Evolutionary conservation across 2,329 filamentous ascomycete species (phyloP), one percentile per base, ranked within the genome.

Genomic region (Herpomyces periplanetae): DNA sequence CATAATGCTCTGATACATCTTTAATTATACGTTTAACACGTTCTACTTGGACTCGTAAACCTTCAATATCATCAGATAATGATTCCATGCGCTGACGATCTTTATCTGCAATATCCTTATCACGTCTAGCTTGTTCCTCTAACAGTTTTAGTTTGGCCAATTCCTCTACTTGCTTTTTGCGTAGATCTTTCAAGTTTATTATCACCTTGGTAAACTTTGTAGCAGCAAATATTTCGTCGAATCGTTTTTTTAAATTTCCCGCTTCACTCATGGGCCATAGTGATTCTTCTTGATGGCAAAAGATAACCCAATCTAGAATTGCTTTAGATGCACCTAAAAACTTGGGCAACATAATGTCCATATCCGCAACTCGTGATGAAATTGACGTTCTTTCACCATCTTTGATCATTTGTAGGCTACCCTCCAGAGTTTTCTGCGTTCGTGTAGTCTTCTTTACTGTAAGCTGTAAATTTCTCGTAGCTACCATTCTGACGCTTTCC

Each of bases 221-320:
- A 1, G 80, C 80, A 39, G 91, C 80, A 28, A 96, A 96, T 5
- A 96, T 96, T 34, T 87, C 69, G 33, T 96, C 80, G 24, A 96
- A 96, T 20, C 60, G 63, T 37, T 84, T 84, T 40, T 96, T 96
- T 19, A 96, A 44, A 1, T 54, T 55, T 0, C 53, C 45, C 0
- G 80, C 69, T 31, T 85, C 68, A 33, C 69, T 84, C 49, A 96
- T 59, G 0, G 80, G 80, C 80, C 80, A 96, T 11, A 91, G 41
- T 11, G 75, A 88, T 28, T 96, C 80, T 34, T 96, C 80, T 34
- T 96, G 80, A 33, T 96, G 80, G 35, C 80, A 96, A 40, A 96
- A 96, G 28, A 96, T 88, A 34, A 96, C 80, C 23, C 63, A 64
- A 27, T 91, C 73, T 11, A 96, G 49, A 21, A 96, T 60, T 6